phyloP scores from a whole-genome alignment of 2,329 filamentous ascomycete species.

The Pseudocercospora crystallina region DNA sequence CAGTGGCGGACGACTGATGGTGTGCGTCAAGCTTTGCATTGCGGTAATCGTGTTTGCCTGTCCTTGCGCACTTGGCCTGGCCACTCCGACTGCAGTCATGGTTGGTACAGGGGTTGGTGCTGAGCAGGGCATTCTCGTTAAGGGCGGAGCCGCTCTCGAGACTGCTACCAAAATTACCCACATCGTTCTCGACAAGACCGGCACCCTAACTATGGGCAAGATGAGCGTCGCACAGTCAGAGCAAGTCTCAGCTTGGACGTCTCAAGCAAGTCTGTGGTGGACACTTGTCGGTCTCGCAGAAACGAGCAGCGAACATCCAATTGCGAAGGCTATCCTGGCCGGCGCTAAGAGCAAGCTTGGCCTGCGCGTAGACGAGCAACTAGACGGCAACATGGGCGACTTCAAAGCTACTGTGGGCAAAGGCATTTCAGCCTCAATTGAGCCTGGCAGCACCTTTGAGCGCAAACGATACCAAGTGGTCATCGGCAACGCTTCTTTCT shows the following conservation, averaged over 20 bases:
- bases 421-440: slow-evolving; percentile 78
- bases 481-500: slow-evolving; percentile 77
- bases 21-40: slow-evolving; percentile 95
- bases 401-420: slow-evolving; percentile 82
- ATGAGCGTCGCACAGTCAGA: slow-evolving; percentile 82
- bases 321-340: slow-evolving; percentile 80
- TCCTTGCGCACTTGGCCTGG: slow-evolving; percentile 91
- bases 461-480: slow-evolving; percentile 74
- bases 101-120: slow-evolving; percentile 96
- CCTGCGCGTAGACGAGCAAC: slow-evolving; percentile 66
- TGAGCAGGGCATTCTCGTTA: slow-evolving; percentile 95
- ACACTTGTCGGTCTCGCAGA: slow-evolving; percentile 92
- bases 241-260: slow-evolving; percentile 68
- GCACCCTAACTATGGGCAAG: slow-evolving; percentile 88
- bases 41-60: slow-evolving; percentile 98
- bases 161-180: slow-evolving; percentile 86
- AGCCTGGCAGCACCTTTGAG: slow-evolving; percentile 69
- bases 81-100: slow-evolving; percentile 97
- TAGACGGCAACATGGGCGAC: slow-evolving; percentile 82
- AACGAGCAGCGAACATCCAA: slow-evolving; percentile 92
- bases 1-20: slow-evolving; percentile 90
- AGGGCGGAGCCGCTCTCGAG: slow-evolving; percentile 90
- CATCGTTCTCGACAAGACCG: slow-evolving; percentile 92
- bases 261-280: slow-evolving; percentile 83
- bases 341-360: slow-evolving; percentile 75